Evolutionary conservation across 1,284 basidiomycete species (phyloP).

Genomic region (Austroboletus novae-zelandiae): DNA sequence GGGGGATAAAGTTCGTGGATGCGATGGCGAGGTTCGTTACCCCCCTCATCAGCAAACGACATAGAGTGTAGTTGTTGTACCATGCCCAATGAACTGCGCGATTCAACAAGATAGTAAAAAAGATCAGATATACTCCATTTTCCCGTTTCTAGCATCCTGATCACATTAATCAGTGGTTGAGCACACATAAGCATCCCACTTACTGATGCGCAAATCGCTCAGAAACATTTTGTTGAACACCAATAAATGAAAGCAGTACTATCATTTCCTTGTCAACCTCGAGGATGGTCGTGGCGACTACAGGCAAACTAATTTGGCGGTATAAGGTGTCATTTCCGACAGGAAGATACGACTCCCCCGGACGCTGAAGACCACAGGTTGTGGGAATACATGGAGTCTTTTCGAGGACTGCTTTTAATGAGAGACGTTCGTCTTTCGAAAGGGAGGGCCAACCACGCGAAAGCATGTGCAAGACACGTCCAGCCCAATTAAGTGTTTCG

Average conservation of each 20-base stretch:
- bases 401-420: slow-evolving; percentile 55
- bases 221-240: slow-evolving; percentile 36
- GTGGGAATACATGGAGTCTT: slow-evolving; percentile 51
- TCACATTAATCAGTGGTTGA: not conserved
- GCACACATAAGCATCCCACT: not conserved
- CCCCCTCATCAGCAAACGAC: slow-evolving; percentile 1
- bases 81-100: slow-evolving; percentile 50
- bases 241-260: not conserved
- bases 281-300: not conserved
- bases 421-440: slow-evolving; percentile 17
- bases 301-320: not conserved
- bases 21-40: not conserved
- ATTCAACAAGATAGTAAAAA: slow-evolving; percentile 80
- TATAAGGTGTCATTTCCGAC: not conserved
- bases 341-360: not conserved
- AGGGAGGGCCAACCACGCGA: slow-evolving; percentile 73
- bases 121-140: slow-evolving; percentile 74
- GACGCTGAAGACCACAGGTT: not conserved
- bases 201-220: slow-evolving; percentile 77
- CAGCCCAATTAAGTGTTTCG: slow-evolving; percentile 71
- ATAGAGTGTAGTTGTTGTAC: slow-evolving; percentile 62
- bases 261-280: not conserved
- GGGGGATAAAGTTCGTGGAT: slow-evolving; percentile 17
- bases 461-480: slow-evolving; percentile 69
- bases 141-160: slow-evolving; percentile 74